Conservation (phyloP, 2,329 filamentous ascomycete species). For the Huntiella savannae region DNA sequence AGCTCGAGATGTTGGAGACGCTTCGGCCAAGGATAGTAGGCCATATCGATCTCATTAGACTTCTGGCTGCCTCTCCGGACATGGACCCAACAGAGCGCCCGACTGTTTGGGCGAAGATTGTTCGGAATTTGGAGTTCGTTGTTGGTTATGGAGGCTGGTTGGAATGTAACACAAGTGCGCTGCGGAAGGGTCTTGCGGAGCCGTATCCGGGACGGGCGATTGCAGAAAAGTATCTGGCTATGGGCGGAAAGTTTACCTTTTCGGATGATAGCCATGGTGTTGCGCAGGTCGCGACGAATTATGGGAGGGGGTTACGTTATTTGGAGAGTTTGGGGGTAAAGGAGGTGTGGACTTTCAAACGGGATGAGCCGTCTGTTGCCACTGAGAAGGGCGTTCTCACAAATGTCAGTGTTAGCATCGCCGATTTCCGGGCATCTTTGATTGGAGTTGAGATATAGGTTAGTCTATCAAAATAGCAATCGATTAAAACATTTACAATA, state of each 20-base stretch:
- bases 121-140: slow-evolving; percentile 55
- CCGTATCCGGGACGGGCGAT: slow-evolving; percentile 71
- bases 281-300: slow-evolving; percentile 75
- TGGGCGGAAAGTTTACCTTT: slow-evolving; percentile 69
- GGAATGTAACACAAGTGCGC: slow-evolving; percentile 72
- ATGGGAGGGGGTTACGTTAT: slow-evolving; percentile 49
- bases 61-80: slow-evolving; percentile 54
- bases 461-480: no score
- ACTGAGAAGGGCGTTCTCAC: slow-evolving; percentile 20
- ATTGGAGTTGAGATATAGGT: background rate
- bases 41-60: slow-evolving; percentile 80
- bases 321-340: slow-evolving; percentile 45
- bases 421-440: slow-evolving; percentile 20
- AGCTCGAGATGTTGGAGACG: slow-evolving; percentile 56
- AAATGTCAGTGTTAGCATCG: slow-evolving; percentile 26
- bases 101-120: slow-evolving; percentile 53
- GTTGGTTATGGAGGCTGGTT: slow-evolving; percentile 60
- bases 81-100: slow-evolving; percentile 37
- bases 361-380: slow-evolving; percentile 17
- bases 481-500: no score
- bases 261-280: slow-evolving; percentile 90
- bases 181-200: slow-evolving; percentile 79
- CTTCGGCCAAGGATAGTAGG: slow-evolving; percentile 64
- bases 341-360: slow-evolving; percentile 38
- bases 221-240: slow-evolving; percentile 51